Percentiles rank a stretch among this genome's conserved stretches.
Conservation (phyloP, 2,329 filamentous ascomycete genomes). For the Sporothrix dimorphospora region DNA sequence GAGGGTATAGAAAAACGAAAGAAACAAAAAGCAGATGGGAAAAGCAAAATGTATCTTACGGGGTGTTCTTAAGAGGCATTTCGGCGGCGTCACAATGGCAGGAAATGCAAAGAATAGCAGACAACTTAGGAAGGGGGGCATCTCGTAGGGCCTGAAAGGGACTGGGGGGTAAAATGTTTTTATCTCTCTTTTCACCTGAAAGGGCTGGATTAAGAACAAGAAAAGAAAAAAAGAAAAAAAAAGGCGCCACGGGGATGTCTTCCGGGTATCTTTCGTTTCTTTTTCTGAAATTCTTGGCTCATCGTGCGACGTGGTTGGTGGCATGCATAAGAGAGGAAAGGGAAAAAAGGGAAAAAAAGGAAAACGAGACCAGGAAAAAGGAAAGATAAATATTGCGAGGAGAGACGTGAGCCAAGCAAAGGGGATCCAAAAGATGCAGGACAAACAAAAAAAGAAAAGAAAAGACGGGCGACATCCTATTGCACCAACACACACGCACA, state of each 20-base stretch:
- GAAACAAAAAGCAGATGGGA: background rate
- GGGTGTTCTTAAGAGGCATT: background rate
- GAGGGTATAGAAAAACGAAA: too few relatives aligned
- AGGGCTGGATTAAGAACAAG: background rate
- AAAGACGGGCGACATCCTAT: background rate
- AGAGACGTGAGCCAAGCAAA: background rate
- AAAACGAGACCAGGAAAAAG: background rate
- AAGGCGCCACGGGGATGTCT: background rate
- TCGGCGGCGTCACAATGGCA: background rate
- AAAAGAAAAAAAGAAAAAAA: background rate
- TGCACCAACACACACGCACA: background rate
- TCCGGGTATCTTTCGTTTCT: background rate
- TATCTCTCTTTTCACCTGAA: background rate
- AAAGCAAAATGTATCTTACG: too few relatives aligned
- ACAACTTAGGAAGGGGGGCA: background rate
- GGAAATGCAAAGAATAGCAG: background rate
- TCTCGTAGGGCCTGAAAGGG: background rate
- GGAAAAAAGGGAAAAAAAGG: background rate
- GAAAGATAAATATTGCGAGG: background rate
- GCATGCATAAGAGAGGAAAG: conserved; percentile 11
- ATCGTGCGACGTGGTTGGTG: conserved; percentile 13
- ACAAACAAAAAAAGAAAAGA: background rate
- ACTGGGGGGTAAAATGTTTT: background rate
- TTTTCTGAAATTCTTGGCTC: background rate
- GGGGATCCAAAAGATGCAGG: background rate